A percentile compares a stretch with the other conserved stretches of the same genome.
phyloP scores from a whole-genome alignment of 148 eudicot species.

The Amaranthus hypochondriacus region DNA sequence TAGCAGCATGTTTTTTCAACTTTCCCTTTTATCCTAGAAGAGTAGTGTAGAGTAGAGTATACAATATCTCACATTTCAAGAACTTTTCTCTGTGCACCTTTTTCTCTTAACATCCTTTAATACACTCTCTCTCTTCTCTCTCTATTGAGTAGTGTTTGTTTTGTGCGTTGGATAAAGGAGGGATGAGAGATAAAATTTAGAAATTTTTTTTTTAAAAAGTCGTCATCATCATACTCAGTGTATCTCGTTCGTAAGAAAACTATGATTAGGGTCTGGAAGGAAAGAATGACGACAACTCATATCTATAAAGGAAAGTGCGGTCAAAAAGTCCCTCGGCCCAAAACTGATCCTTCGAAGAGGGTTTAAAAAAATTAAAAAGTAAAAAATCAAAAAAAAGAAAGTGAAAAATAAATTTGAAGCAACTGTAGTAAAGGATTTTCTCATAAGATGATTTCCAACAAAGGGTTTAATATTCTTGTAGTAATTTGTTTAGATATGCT shows the following conservation, averaged over 20 bases:
- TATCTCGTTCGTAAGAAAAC: too few relatives aligned
- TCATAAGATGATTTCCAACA: too few relatives aligned
- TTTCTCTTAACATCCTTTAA: slow-evolving; percentile 1
- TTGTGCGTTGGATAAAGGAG: not conserved
- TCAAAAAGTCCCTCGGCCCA: too few relatives aligned
- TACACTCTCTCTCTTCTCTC: slow-evolving; percentile 11
- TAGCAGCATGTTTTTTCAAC: not conserved
- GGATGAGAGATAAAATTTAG: slow-evolving; percentile 4
- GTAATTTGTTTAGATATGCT: too few relatives aligned
- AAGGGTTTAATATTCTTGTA: too few relatives aligned
- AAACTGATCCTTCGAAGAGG: too few relatives aligned
- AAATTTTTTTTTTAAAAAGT: too few relatives aligned
- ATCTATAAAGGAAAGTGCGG: too few relatives aligned
- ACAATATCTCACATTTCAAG: not conserved
- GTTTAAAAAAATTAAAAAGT: not conserved
- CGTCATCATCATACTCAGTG: too few relatives aligned
- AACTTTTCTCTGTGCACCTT: slow-evolving; percentile 17
- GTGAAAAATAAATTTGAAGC: not conserved
- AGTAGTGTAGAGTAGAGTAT: not conserved
- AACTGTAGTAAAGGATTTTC: not conserved
- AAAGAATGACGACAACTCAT: too few relatives aligned
- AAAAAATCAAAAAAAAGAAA: not conserved
- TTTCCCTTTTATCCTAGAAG: not conserved
- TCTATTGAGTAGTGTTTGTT: not conserved
- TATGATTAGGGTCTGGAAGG: too few relatives aligned